Evolutionary conservation across 1,139 yeast genomes (phyloP).

Genomic region (Kurtzmaniella quercitrusa): DNA sequence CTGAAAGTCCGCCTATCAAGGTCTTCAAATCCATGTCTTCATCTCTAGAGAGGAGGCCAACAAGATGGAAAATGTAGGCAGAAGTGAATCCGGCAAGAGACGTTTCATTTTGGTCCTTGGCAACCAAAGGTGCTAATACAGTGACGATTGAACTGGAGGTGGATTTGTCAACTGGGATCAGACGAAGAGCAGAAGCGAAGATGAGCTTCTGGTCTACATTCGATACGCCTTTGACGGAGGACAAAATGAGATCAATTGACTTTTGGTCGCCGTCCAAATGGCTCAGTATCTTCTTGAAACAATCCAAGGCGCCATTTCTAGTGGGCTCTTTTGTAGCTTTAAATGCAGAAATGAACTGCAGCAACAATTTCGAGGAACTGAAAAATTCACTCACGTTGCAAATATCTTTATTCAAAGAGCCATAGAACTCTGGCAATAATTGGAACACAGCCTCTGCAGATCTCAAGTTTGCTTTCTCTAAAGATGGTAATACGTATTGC

Average conservation of each 20-base stretch:
- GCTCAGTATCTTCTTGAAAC: constrained; percentile 23
- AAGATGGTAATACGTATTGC: constrained; percentile 47
- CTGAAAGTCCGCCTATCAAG: constrained; percentile 51
- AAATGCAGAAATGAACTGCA: constrained; percentile 59
- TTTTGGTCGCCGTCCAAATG: constrained; percentile 12
- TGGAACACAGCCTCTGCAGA: constrained; percentile 71
- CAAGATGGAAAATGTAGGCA: constrained; percentile 45
- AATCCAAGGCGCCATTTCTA: constrained; percentile 48
- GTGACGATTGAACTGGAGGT: constrained; percentile 35
- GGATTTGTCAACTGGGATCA: constrained; percentile 21
- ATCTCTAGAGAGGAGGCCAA: constrained; percentile 11
- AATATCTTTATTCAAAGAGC: constrained; percentile 22
- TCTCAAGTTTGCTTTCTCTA: constrained; percentile 76
- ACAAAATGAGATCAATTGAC: constrained; percentile 14
- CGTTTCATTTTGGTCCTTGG: constrained; percentile 74
- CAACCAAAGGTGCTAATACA: constrained; percentile 46
- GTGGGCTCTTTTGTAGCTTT: constrained; percentile 70
- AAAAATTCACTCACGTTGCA: constrained; percentile 28
- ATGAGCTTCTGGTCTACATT: constrained; percentile 64
- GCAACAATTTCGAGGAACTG: constrained; percentile 47
- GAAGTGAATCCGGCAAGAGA: constrained; percentile 51
- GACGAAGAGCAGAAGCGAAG: constrained; percentile 37
- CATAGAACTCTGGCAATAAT: constrained; percentile 48
- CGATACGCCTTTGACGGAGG: constrained; percentile 54
- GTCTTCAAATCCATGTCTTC: constrained; percentile 12